These are phyloP conservation scores for Zygotorulaspora mrakii DNA, from an alignment of 1,139 yeast genomes.

Conservation along the genomic window DNA sequence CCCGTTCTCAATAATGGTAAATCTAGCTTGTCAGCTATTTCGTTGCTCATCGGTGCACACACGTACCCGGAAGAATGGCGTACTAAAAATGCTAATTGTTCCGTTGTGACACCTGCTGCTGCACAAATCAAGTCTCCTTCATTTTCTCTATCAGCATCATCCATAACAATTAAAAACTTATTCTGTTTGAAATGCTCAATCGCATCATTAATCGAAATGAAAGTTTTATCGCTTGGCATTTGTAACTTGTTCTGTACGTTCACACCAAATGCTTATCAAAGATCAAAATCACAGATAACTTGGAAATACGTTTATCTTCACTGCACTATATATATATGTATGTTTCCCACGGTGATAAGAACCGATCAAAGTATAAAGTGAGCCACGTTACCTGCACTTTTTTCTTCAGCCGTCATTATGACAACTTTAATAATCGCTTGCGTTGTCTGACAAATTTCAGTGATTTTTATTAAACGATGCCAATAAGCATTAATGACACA, in stretches of 20 bases:
- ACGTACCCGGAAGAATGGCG: conserved; percentile 88
- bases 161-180: conserved; percentile 89
- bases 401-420: too few species aligned
- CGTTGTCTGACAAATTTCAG: conserved; percentile 1
- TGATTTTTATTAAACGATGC: not conserved
- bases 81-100: conserved; percentile 92
- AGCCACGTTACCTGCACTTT: too few species aligned
- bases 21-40: conserved; percentile 72
- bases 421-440: not conserved
- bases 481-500: too few species aligned
- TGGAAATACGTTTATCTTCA: too few species aligned
- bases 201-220: conserved; percentile 67
- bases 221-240: conserved; percentile 26
- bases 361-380: too few species aligned
- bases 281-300: too few species aligned
- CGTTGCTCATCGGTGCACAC: conserved; percentile 81
- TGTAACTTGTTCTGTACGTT: not conserved
- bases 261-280: too few species aligned
- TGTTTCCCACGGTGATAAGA: too few species aligned
- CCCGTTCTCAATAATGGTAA: conserved; percentile 72
- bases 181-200: conserved; percentile 79
- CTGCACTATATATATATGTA: too few species aligned
- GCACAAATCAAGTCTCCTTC: conserved; percentile 97
- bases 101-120: conserved; percentile 73
- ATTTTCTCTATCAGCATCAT: conserved; percentile 92